phyloP scores from a whole-genome alignment of 2,329 filamentous ascomycete genomes.

The Sphaerulina musiva region DNA sequence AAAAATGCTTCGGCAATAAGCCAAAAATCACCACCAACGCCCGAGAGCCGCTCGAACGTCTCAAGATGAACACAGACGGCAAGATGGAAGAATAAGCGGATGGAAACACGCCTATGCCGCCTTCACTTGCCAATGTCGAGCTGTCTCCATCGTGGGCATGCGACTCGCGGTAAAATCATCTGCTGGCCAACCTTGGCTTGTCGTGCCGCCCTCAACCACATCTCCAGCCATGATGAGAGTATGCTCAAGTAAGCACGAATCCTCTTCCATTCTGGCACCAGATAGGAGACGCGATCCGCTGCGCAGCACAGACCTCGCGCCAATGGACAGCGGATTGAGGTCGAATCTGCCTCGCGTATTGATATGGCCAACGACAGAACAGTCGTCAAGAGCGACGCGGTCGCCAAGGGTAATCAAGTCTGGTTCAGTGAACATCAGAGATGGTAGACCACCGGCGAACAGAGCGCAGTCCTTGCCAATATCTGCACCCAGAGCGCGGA shows the following conservation, averaged over 20 bases:
- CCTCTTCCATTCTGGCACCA: slow-evolving; percentile 49
- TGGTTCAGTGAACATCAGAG: slow-evolving; percentile 52
- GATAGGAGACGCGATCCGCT: slow-evolving; percentile 49
- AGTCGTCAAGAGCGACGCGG: slow-evolving; percentile 50
- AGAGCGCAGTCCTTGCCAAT: slow-evolving; percentile 52
- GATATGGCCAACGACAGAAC: slow-evolving; percentile 51
- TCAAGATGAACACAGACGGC: neutral
- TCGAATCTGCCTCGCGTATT: slow-evolving; percentile 54
- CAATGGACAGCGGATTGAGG: slow-evolving; percentile 47
- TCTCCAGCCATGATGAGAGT: slow-evolving; percentile 54
- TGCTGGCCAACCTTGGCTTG: slow-evolving; percentile 53
- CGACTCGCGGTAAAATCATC: slow-evolving; percentile 35
- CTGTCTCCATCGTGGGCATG: slow-evolving; percentile 26
- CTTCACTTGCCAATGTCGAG: slow-evolving; percentile 17
- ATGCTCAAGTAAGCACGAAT: slow-evolving; percentile 52
- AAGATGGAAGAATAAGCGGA: neutral
- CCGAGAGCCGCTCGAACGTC: neutral
- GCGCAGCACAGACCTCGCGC: slow-evolving; percentile 48
- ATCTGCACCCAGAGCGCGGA: slow-evolving; percentile 47
- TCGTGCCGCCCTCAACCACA: slow-evolving; percentile 45
- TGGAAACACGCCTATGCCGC: neutral
- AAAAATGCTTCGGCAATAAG: neutral
- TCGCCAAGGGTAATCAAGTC: slow-evolving; percentile 51
- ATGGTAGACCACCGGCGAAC: slow-evolving; percentile 49
- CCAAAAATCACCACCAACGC: neutral